phyloP scores from a whole-genome alignment of 306 rosid genomes.

The Quillaja saponaria region DNA sequence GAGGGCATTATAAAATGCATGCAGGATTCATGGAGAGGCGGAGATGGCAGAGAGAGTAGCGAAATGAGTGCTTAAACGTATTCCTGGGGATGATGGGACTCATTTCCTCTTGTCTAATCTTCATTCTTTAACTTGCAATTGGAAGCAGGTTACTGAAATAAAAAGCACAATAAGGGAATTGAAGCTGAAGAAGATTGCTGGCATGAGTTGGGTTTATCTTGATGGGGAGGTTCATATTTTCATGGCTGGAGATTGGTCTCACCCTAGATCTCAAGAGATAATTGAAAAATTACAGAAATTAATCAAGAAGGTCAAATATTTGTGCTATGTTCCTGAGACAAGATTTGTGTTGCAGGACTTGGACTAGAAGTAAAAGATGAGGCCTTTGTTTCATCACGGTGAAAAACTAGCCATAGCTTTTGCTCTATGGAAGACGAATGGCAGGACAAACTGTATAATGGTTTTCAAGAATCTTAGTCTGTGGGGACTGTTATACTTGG shows the following conservation, averaged over 20 bases:
- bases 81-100: slow-evolving; percentile 61
- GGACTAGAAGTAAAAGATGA: slow-evolving; percentile 52
- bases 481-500: slow-evolving; percentile 69
- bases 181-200: slow-evolving; percentile 59
- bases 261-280: slow-evolving; percentile 50
- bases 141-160: slow-evolving; percentile 65
- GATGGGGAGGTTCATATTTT: slow-evolving; percentile 62
- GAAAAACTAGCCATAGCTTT: slow-evolving; percentile 69
- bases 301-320: slow-evolving; percentile 41
- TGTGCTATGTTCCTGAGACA: slow-evolving; percentile 65
- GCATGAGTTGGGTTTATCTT: slow-evolving; percentile 68
- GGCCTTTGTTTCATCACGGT: slow-evolving; percentile 58
- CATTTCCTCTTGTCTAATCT: slow-evolving; percentile 60
- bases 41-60: slow-evolving; percentile 64
- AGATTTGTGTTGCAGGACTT: slow-evolving; percentile 61
- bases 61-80: slow-evolving; percentile 42
- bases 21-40: slow-evolving; percentile 58
- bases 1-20: slow-evolving; percentile 63
- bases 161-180: slow-evolving; percentile 57
- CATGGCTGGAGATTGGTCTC: slow-evolving; percentile 75
- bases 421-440: slow-evolving; percentile 56
- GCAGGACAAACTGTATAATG: slow-evolving; percentile 43
- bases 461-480: slow-evolving; percentile 73
- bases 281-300: slow-evolving; percentile 41
- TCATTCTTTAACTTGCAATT: slow-evolving; percentile 69